A percentile compares a stretch with the other conserved stretches of the same genome.
Conservation (phyloP, 305 asterid genomes). For the Plantago coronopus region DNA sequence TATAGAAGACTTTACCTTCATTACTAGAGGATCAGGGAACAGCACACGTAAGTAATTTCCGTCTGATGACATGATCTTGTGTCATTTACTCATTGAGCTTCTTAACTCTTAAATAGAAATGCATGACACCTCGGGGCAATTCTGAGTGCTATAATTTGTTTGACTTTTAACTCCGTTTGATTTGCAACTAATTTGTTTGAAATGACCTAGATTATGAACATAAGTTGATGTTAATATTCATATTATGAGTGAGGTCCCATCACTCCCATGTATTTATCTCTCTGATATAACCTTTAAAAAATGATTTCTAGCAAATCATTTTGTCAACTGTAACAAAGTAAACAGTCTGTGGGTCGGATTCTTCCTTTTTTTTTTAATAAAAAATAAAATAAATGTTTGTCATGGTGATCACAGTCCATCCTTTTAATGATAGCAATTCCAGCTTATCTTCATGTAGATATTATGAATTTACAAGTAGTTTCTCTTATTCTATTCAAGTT, state of each 20-base stretch:
- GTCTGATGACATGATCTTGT: not conserved
- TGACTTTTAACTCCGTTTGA: too few species aligned
- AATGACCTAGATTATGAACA: not conserved
- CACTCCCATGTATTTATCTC: too few species aligned
- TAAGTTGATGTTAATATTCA: not conserved
- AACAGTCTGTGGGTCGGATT: not conserved
- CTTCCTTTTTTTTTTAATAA: slow-evolving; percentile 3
- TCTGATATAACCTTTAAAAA: too few species aligned
- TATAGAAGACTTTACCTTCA: slow-evolving; percentile 45
- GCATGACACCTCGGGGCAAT: too few species aligned
- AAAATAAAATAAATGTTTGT: too few species aligned
- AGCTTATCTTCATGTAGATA: not conserved
- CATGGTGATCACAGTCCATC: not conserved
- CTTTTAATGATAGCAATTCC: not conserved
- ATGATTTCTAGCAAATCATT: slow-evolving; percentile 1
- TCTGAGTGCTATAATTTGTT: too few species aligned
- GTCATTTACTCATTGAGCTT: not conserved
- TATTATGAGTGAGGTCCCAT: too few species aligned
- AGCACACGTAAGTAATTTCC: slow-evolving; percentile 38
- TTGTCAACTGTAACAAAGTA: slow-evolving; percentile 14
- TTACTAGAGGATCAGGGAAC: slow-evolving; percentile 37
- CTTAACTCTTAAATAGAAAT: not conserved
- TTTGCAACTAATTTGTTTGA: not conserved
- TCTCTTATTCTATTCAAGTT: not conserved
- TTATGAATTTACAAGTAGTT: not conserved